These are phyloP conservation scores for Dendryphion nanum DNA, from an alignment of 2,329 filamentous ascomycete species.

Conservation along the genomic window DNA sequence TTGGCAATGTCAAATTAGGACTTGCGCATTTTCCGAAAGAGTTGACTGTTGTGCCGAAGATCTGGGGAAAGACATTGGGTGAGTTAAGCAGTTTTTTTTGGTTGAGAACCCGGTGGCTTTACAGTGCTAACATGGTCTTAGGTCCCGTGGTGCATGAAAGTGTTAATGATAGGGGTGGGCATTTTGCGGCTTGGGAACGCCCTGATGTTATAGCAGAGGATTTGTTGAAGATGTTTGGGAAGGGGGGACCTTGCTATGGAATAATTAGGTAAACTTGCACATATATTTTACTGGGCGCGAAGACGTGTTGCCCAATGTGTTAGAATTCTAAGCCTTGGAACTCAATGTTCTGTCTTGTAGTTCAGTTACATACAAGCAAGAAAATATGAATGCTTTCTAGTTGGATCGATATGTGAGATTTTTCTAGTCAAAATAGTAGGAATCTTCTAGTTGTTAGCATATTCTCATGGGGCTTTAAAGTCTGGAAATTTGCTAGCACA, in stretches of 20 bases:
- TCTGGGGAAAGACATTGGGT: constrained; percentile 60
- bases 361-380: background rate
- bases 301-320: too few relatives aligned
- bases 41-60: constrained; percentile 52
- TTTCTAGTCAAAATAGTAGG: background rate
- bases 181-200: constrained; percentile 62
- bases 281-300: constrained; percentile 26
- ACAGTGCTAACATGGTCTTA: constrained; percentile 14
- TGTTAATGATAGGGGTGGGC: constrained; percentile 53
- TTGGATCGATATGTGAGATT: background rate
- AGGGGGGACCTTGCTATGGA: constrained; percentile 36
- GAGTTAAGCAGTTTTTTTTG: constrained; percentile 2
- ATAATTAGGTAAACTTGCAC: constrained; percentile 35
- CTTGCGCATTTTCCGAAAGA: constrained; percentile 60
- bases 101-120: constrained; percentile 1
- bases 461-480: background rate
- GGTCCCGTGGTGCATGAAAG: constrained; percentile 57
- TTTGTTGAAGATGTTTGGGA: constrained; percentile 58
- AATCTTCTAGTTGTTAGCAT: background rate
- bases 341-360: background rate
- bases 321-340: too few relatives aligned
- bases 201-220: constrained; percentile 55
- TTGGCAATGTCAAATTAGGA: constrained; percentile 51
- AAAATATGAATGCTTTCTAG: background rate
- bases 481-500: background rate